Conservation (phyloP, 2,329 filamentous ascomycete species). For the Xylariaceae sp. region DNA sequence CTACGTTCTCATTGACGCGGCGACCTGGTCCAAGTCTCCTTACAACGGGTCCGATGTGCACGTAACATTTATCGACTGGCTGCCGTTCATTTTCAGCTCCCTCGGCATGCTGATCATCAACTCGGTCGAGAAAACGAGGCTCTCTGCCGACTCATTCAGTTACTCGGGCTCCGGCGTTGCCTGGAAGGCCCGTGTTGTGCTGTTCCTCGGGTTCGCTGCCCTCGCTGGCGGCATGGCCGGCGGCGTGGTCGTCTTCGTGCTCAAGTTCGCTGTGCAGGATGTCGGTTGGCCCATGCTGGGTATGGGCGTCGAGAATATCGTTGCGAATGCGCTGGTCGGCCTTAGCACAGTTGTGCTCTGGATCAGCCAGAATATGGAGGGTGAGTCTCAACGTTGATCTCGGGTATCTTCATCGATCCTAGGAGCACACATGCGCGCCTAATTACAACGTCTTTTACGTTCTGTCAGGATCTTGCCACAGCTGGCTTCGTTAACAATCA, state of each 20-base stretch:
- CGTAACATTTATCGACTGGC: slow-evolving; percentile 66
- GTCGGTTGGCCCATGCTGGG: slow-evolving; percentile 57
- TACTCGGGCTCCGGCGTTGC: slow-evolving; percentile 61
- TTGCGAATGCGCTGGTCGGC: slow-evolving; percentile 61
- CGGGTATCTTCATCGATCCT: slow-evolving; percentile 25
- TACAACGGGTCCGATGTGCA: slow-evolving; percentile 59
- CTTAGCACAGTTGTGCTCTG: slow-evolving; percentile 62
- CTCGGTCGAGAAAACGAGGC: slow-evolving; percentile 62
- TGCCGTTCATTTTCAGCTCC: slow-evolving; percentile 62
- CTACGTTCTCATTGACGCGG: slow-evolving; percentile 64
- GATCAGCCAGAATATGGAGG: slow-evolving; percentile 70
- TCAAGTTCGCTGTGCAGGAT: slow-evolving; percentile 58
- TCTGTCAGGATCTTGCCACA: too few species aligned
- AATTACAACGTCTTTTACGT: too few species aligned
- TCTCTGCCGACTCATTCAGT: slow-evolving; percentile 59
- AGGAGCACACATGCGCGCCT: not conserved
- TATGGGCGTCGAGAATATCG: slow-evolving; percentile 65
- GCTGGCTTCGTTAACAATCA: too few species aligned
- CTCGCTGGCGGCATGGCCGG: slow-evolving; percentile 66
- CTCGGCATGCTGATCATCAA: slow-evolving; percentile 70
- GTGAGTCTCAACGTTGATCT: slow-evolving; percentile 65
- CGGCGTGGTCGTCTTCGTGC: slow-evolving; percentile 63
- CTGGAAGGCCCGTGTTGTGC: slow-evolving; percentile 65
- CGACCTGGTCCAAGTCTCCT: slow-evolving; percentile 61
- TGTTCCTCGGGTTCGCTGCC: slow-evolving; percentile 63